Evolutionary conservation across 768 basidiomycete genomes (phyloP).

Genomic region (Podaxis sp.): DNA sequence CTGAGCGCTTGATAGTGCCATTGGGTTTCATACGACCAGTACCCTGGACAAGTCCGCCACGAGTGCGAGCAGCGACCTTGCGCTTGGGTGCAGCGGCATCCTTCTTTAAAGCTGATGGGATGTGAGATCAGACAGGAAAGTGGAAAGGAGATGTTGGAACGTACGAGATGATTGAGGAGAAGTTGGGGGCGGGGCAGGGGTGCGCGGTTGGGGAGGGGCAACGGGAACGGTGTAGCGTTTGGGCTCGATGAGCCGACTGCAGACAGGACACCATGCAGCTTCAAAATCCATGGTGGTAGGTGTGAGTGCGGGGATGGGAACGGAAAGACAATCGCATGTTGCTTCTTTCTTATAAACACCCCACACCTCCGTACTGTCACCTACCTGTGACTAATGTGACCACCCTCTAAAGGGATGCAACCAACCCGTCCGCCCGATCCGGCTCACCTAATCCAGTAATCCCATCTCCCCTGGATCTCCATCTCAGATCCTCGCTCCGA

Average conservation of each 20-base stretch:
- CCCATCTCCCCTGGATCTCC: constrained; percentile 14
- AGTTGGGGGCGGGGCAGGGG: constrained; percentile 37
- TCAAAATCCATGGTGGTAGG: constrained; percentile 48
- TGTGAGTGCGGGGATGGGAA: constrained; percentile 4
- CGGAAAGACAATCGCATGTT: constrained; percentile 13
- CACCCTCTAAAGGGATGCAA: background rate
- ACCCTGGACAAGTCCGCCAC: constrained; percentile 60
- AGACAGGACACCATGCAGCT: constrained; percentile 79
- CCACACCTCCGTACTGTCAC: background rate
- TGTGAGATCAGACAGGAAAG: constrained; percentile 6
- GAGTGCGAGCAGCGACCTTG: constrained; percentile 34
- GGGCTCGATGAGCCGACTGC: constrained; percentile 77
- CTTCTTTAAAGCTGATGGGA: constrained; percentile 18
- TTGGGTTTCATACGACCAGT: constrained; percentile 63
- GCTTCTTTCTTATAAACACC: constrained; percentile 27
- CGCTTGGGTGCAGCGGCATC: constrained; percentile 20
- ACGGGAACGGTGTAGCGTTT: constrained; percentile 61
- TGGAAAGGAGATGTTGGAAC: constrained; percentile 3
- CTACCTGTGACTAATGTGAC: constrained; percentile 14
- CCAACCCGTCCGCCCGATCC: constrained; percentile 12
- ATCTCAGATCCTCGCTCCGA: constrained; percentile 10
- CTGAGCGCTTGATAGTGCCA: constrained; percentile 45
- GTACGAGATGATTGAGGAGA: constrained; percentile 38
- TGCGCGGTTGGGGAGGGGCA: constrained; percentile 21
- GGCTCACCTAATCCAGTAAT: constrained; percentile 1